Evolutionary conservation across 345 rosid genomes (phyloP), one percentile per base, ranked within the genome.

Genomic region (Leavenworthia alabamica): DNA sequence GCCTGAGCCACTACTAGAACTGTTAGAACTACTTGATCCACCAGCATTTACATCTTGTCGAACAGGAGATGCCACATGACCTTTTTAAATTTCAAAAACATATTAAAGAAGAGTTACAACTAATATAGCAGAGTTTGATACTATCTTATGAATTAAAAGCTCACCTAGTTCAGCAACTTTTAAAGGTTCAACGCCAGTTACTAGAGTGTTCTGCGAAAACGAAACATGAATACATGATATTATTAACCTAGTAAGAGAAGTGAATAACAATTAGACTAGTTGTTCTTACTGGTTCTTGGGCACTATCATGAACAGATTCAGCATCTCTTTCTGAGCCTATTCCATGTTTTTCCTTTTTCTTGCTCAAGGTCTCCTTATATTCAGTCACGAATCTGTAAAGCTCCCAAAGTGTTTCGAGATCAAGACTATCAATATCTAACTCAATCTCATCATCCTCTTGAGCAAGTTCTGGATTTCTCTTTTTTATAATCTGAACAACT

Each of bases 391-490:
- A 80, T 42, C 77, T 74, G 71, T 81, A 77, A 53, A 93, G 94
- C 70, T 93, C 96, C 99, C 96, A 93, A 59, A 89, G 88, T 8
- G 96, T 93, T 62, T 83, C 79, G 11, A 73, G 74, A 72, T 89
- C 97, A 63, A 93, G 83, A 74, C 73, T 75, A 50, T 87, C 97
- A 52, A 93, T 85, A 58, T 93, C 99, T 29, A 93, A 73, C 74
- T 89, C 99, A 74, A 93, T 82, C 78, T 89, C 99, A 74, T 87
- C 94, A 13, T 89, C 94, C 66, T 85, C 79, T 66, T 80, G 86
- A 46, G 74, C 77, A 35, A 89, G 84, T 16, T 75, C 83, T 19
- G 85, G 81, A 52, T 80, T 93, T 52, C 87, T 80, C 75, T 80
- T 85, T 77, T 77, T 93, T 59, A 93, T 87, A 62, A 89, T 93